phyloP scores from a whole-genome alignment of 2,329 filamentous ascomycete species.

The Didymella pomorum region DNA sequence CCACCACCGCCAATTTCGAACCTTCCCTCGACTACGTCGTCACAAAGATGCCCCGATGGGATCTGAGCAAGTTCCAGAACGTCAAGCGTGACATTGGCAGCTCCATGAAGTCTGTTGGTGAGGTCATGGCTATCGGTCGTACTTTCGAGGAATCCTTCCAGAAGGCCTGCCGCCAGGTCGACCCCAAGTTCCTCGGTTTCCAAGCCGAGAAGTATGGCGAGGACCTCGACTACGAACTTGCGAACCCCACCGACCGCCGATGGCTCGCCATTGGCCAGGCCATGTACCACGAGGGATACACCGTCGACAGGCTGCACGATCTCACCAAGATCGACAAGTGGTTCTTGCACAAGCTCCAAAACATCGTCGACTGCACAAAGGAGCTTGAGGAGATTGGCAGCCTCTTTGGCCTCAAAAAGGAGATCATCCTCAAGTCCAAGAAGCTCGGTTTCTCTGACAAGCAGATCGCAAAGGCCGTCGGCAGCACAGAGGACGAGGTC shows the following conservation, averaged over 20 bases:
- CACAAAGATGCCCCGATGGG: constrained; percentile 98
- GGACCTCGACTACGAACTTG: constrained; percentile 85
- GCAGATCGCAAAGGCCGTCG: constrained; percentile 88
- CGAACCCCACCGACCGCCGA: constrained; percentile 93
- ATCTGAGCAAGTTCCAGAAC: constrained; percentile 98
- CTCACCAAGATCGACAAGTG: constrained; percentile 99
- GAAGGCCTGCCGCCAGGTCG: constrained; percentile 97
- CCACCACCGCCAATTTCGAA: constrained; percentile 98
- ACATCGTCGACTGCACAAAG: constrained; percentile 89
- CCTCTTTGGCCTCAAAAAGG: constrained; percentile 84
- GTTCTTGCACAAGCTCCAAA: constrained; percentile 98
- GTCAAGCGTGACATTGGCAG: constrained; percentile 97
- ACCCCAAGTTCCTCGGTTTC: constrained; percentile 90
- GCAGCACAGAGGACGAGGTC: constrained; percentile 87
- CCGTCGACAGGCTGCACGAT: constrained; percentile 89
- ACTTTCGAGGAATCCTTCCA: constrained; percentile 99
- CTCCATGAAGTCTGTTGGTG: constrained; percentile 98
- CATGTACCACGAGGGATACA: constrained; percentile 96
- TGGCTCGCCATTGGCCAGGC: constrained; percentile 98
- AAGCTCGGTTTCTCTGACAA: constrained; percentile 97
- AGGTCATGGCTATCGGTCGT: constrained; percentile 98
- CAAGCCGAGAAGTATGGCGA: constrained; percentile 90
- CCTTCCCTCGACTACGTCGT: constrained; percentile 97
- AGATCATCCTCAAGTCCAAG: constrained; percentile 89
- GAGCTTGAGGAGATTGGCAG: constrained; percentile 86